Conservation (phyloP, 2,329 filamentous ascomycete species). For the Xylaria sp. region DNA sequence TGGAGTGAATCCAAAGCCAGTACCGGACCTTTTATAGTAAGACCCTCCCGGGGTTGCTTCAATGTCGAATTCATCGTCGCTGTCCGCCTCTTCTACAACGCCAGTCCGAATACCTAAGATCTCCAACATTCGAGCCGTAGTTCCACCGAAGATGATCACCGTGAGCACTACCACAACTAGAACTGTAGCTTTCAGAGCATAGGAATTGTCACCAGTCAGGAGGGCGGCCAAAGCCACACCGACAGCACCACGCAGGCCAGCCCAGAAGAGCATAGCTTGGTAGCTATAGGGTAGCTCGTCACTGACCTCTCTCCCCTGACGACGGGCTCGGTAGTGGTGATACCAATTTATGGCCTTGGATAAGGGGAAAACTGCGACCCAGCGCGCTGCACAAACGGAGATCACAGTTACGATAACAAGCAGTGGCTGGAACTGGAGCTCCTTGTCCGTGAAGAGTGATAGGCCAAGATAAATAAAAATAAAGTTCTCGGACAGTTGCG, state of each 20-base stretch:
- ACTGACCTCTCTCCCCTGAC: slow-evolving; percentile 77
- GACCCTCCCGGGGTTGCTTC: slow-evolving; percentile 77
- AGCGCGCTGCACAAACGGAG: slow-evolving; percentile 91
- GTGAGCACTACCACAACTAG: slow-evolving; percentile 96
- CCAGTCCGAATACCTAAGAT: slow-evolving; percentile 96
- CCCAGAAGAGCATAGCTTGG: slow-evolving; percentile 99
- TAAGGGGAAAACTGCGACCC: slow-evolving; percentile 93
- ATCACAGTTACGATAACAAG: slow-evolving; percentile 93
- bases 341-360: slow-evolving; percentile 92
- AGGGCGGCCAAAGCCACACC: slow-evolving; percentile 94
- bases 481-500: slow-evolving; percentile 97
- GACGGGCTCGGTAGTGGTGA: slow-evolving; percentile 83
- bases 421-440: slow-evolving; percentile 89
- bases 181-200: slow-evolving; percentile 91
- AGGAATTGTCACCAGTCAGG: slow-evolving; percentile 82
- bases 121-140: slow-evolving; percentile 96
- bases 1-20: slow-evolving; percentile 80
- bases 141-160: slow-evolving; percentile 98
- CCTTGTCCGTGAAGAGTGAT: slow-evolving; percentile 90
- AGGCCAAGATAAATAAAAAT: slow-evolving; percentile 99
- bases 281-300: slow-evolving; percentile 95
- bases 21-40: slow-evolving; percentile 83
- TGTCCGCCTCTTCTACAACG: slow-evolving; percentile 96
- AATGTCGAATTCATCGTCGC: slow-evolving; percentile 98
- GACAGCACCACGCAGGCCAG: slow-evolving; percentile 92